These are phyloP conservation scores for Sorghum bicolor DNA, from an alignment of 176 grass and related monocot genomes.

Conservation along the genomic window DNA sequence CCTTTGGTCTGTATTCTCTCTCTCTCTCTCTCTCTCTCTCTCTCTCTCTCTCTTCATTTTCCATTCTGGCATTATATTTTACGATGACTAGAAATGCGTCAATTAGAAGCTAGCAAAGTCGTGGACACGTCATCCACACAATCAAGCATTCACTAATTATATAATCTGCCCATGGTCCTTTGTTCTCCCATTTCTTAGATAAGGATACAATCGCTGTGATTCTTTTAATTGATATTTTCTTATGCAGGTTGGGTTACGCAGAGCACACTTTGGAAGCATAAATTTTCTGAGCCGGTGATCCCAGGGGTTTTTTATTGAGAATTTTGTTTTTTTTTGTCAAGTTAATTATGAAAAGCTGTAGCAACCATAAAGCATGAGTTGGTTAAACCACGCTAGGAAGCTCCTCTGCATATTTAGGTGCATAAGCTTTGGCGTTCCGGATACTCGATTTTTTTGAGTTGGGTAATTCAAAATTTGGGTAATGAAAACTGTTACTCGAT, in stretches of 20 bases:
- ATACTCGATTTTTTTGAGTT: too few species aligned
- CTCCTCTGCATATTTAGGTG: too few species aligned
- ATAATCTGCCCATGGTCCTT: background rate
- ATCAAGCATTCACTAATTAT: background rate
- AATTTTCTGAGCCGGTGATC: background rate
- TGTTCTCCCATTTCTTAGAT: slow-evolving; percentile 2
- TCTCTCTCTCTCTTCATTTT: background rate
- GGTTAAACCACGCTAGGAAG: background rate
- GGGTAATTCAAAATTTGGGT: too few species aligned
- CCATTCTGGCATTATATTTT: background rate
- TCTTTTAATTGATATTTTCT: background rate
- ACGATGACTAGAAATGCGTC: background rate
- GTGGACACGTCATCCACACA: background rate
- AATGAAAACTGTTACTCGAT: too few species aligned
- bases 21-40: background rate
- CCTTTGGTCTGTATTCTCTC: background rate
- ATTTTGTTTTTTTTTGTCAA: background rate
- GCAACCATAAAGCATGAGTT: background rate
- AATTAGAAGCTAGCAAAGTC: background rate
- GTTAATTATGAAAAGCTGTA: background rate
- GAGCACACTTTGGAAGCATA: background rate
- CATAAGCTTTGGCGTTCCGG: too few species aligned
- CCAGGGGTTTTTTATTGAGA: background rate
- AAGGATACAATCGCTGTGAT: background rate
- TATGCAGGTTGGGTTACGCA: background rate